Conservation (phyloP, 179 eudicot genomes). For the Nepenthes alata region DNA sequence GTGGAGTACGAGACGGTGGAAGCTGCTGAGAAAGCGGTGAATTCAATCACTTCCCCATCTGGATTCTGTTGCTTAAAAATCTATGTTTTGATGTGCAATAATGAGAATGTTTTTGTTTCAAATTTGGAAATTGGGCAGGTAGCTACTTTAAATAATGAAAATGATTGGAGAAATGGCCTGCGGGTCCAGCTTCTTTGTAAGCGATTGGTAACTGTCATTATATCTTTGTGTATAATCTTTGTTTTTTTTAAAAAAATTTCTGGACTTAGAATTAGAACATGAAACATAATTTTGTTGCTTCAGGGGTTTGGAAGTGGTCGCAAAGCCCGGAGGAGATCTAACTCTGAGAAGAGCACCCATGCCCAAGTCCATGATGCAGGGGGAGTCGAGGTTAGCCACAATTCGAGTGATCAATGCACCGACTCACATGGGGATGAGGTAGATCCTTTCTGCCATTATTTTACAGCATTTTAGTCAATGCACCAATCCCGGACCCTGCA, state of each 20-base stretch:
- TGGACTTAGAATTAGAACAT: neutral
- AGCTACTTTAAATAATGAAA: conserved; percentile 57
- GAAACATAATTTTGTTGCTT: conserved; percentile 1
- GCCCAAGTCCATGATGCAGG: conserved; percentile 28
- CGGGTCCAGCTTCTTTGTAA: conserved; percentile 72
- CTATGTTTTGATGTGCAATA: neutral
- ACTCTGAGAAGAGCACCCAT: conserved; percentile 43
- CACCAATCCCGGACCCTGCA: no score
- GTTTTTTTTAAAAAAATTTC: no score
- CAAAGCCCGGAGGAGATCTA: conserved; percentile 39
- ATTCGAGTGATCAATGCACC: conserved; percentile 36
- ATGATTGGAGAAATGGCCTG: conserved; percentile 86
- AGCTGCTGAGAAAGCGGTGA: conserved; percentile 93
- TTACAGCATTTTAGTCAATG: no score
- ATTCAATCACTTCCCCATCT: conserved; percentile 14
- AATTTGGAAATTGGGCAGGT: conserved; percentile 30
- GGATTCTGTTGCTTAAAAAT: conserved; percentile 2
- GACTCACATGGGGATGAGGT: conserved; percentile 52
- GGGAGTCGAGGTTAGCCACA: conserved; percentile 31
- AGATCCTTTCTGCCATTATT: neutral
- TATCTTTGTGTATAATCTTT: neutral
- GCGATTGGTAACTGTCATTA: conserved; percentile 28
- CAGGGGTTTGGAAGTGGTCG: conserved; percentile 42
- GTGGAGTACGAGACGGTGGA: conserved; percentile 77
- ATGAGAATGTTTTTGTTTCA: neutral